Conservation (phyloP, 176 grass and related monocot genomes). For the Aechmea fasciata region DNA sequence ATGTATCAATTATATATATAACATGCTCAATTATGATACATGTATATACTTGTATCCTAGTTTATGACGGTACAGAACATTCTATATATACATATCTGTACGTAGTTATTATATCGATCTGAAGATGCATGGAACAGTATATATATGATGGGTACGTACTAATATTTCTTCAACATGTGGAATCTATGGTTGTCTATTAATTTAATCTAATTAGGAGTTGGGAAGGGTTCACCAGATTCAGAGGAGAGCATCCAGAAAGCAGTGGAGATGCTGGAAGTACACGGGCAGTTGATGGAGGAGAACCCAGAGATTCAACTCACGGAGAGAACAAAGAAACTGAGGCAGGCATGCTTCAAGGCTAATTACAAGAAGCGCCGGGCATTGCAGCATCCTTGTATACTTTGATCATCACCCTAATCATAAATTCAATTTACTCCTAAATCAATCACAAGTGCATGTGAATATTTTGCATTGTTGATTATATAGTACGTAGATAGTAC, state of each 20-base stretch:
- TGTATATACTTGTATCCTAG: no score
- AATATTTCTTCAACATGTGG: no score
- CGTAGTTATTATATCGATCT: no score
- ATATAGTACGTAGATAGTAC: no score
- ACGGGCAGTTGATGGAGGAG: slow-evolving; percentile 50
- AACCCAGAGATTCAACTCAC: slow-evolving; percentile 55
- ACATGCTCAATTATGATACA: neutral
- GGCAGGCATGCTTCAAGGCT: slow-evolving; percentile 88
- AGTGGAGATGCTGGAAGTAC: slow-evolving; percentile 39
- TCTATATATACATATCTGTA: no score
- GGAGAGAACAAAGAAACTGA: slow-evolving; percentile 60
- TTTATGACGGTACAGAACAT: no score
- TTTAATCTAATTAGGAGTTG: slow-evolving; percentile 36
- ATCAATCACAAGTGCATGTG: no score
- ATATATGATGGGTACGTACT: no score
- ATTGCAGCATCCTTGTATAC: neutral
- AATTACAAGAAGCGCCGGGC: slow-evolving; percentile 62
- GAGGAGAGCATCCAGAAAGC: slow-evolving; percentile 26
- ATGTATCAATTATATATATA: neutral
- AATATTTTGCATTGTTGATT: no score
- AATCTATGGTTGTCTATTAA: neutral
- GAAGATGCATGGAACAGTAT: no score
- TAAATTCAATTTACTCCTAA: neutral
- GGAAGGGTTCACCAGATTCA: slow-evolving; percentile 21
- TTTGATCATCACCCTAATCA: neutral